A percentile compares a stretch with the other conserved stretches of the same genome.
Evolutionary conservation across 768 basidiomycete genomes (phyloP).

Genomic region (Boletus barrowsii): DNA sequence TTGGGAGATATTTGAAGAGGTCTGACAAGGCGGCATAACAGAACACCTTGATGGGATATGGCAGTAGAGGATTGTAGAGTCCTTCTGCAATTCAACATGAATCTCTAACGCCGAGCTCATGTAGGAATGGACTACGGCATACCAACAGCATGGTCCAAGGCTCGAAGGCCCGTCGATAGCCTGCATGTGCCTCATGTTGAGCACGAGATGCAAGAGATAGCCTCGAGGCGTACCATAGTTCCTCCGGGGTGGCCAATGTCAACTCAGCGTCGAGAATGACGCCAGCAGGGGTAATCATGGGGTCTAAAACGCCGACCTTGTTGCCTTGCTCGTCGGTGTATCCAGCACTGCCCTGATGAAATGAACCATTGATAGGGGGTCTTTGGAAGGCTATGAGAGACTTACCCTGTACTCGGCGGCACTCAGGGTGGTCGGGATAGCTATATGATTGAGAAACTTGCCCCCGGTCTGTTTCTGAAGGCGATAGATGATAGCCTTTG

Average conservation of each 20-base stretch:
- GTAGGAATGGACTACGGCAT: constrained; percentile 18
- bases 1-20: constrained; percentile 70
- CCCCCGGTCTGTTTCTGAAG: constrained; percentile 56
- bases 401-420: constrained; percentile 72
- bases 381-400: background rate
- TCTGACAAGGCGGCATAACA: constrained; percentile 66
- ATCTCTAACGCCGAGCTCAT: background rate
- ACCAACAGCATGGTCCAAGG: constrained; percentile 79
- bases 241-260: constrained; percentile 68
- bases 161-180: constrained; percentile 76
- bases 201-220: constrained; percentile 2
- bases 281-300: constrained; percentile 61
- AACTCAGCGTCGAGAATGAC: constrained; percentile 78
- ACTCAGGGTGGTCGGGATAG: constrained; percentile 79
- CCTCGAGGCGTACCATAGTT: constrained; percentile 54
- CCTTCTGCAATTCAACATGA: constrained; percentile 36
- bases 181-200: constrained; percentile 33
- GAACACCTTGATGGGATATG: constrained; percentile 59
- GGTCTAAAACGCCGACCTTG: constrained; percentile 55
- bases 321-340: constrained; percentile 67
- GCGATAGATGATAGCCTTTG: constrained; percentile 68
- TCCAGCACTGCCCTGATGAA: constrained; percentile 57
- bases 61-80: constrained; percentile 55
- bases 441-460: constrained; percentile 59
- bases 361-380: constrained; percentile 1